Conservation (phyloP, 139 green algal species). For the Pleodorina starrii region DNA sequence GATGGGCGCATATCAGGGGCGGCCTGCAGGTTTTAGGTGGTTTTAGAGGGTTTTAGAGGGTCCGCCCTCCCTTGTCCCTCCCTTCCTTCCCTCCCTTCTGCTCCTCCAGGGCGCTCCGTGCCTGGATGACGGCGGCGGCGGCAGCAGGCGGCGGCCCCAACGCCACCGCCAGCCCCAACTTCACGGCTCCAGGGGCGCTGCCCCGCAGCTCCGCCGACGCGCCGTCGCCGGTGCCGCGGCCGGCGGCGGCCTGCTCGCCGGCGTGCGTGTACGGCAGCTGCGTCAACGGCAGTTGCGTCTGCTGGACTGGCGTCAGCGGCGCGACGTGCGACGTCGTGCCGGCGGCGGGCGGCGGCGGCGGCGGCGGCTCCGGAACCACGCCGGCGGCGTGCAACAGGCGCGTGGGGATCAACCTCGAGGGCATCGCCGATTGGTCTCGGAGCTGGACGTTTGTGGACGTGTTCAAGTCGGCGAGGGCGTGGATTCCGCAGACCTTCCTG, state of each 20-base stretch:
- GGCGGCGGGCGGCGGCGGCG: too few relatives aligned
- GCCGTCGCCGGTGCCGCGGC: not conserved
- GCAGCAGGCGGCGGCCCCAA: too few relatives aligned
- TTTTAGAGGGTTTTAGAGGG: too few relatives aligned
- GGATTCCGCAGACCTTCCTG: constrained; percentile 33
- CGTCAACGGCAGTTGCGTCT: constrained; percentile 27
- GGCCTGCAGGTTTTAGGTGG: too few relatives aligned
- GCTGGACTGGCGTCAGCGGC: constrained; percentile 52
- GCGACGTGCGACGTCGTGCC: not conserved
- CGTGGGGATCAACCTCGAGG: constrained; percentile 53
- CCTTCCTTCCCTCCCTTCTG: too few relatives aligned
- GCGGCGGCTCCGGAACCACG: not conserved
- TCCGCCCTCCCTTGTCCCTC: too few relatives aligned
- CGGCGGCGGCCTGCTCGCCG: constrained; percentile 3
- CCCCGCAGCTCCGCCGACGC: not conserved
- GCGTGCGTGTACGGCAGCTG: constrained; percentile 44
- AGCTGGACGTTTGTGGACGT: constrained; percentile 57
- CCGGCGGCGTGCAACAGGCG: constrained; percentile 27
- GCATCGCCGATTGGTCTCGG: constrained; percentile 47
- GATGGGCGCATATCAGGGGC: too few relatives aligned
- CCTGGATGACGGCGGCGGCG: constrained; percentile 2
- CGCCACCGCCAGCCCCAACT: not conserved
- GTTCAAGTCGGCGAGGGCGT: constrained; percentile 32
- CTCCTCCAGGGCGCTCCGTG: not conserved
- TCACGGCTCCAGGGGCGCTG: constrained; percentile 7